These are phyloP conservation scores for Solanum piurae DNA, from an alignment of 257 asterid species.

Conservation along the genomic window DNA sequence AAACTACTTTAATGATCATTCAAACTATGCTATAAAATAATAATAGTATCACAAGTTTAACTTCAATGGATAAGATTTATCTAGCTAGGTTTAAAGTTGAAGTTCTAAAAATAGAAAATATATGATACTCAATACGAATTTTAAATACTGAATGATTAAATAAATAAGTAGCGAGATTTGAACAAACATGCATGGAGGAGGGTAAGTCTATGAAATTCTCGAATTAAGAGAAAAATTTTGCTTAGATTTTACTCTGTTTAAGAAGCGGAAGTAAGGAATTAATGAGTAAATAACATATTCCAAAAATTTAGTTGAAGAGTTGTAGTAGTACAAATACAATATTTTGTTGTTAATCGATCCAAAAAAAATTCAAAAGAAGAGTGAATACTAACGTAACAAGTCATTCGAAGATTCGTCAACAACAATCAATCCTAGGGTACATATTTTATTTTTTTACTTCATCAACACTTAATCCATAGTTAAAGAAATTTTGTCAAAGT, in stretches of 20 bases:
- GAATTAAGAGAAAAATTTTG: background rate
- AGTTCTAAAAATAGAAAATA: background rate
- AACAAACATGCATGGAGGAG: background rate
- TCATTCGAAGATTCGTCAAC: slow-evolving; percentile 9
- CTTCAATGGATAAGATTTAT: background rate
- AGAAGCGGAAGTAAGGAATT: background rate
- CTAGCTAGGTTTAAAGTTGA: background rate
- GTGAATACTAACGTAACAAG: slow-evolving; percentile 14
- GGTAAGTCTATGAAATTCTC: background rate
- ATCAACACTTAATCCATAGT: slow-evolving; percentile 37
- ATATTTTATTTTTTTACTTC: slow-evolving; percentile 18
- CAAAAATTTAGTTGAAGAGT: background rate
- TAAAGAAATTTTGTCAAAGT: slow-evolving; percentile 27
- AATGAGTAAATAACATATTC: background rate
- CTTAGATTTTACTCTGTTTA: background rate
- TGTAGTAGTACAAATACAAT: background rate
- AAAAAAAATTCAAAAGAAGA: background rate
- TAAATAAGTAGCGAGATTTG: background rate
- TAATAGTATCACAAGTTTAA: background rate
- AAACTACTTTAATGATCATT: background rate
- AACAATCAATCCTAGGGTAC: slow-evolving; percentile 22
- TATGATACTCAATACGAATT: too few species aligned
- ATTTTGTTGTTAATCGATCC: background rate
- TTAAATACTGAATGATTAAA: background rate
- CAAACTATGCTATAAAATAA: background rate